These are phyloP conservation scores for Cystofilobasidium bisporidii DNA, from an alignment of 768 basidiomycete species.

Conservation along the genomic window DNA sequence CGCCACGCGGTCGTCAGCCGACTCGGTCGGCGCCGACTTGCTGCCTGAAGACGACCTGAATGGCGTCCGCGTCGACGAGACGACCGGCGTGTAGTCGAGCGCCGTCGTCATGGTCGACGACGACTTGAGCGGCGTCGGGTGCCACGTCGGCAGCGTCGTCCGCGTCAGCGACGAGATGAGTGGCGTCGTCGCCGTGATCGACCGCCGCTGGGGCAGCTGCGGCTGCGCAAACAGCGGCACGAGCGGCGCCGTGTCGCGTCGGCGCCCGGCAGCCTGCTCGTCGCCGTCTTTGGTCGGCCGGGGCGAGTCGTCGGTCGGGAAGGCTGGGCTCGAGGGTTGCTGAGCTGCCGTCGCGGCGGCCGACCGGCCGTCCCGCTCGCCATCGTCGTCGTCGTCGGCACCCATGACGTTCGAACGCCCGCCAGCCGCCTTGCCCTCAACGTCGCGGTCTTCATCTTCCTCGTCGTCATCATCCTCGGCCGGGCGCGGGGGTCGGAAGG, in stretches of 20 bases:
- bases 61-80: constrained; percentile 24
- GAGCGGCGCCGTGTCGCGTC: background rate
- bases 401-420: too few species aligned
- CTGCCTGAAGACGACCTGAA: constrained; percentile 22
- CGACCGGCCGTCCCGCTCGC: too few species aligned
- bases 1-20: background rate
- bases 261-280: background rate
- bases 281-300: background rate
- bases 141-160: constrained; percentile 20
- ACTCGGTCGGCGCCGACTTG: background rate
- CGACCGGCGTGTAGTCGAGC: constrained; percentile 21
- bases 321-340: background rate
- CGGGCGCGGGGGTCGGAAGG: background rate
- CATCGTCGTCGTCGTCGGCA: background rate
- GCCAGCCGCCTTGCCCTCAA: too few species aligned
- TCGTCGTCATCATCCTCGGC: background rate
- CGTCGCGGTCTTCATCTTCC: background rate
- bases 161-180: constrained; percentile 7
- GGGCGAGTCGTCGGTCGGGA: constrained; percentile 2
- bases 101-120: constrained; percentile 7
- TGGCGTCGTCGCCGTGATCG: constrained; percentile 18
- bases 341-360: background rate
- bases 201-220: constrained; percentile 5
- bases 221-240: constrained; percentile 10
- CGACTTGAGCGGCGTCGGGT: constrained; percentile 25